Evolutionary conservation across 2,329 filamentous ascomycete genomes (phyloP).

Genomic region (Nakataea oryzae): DNA sequence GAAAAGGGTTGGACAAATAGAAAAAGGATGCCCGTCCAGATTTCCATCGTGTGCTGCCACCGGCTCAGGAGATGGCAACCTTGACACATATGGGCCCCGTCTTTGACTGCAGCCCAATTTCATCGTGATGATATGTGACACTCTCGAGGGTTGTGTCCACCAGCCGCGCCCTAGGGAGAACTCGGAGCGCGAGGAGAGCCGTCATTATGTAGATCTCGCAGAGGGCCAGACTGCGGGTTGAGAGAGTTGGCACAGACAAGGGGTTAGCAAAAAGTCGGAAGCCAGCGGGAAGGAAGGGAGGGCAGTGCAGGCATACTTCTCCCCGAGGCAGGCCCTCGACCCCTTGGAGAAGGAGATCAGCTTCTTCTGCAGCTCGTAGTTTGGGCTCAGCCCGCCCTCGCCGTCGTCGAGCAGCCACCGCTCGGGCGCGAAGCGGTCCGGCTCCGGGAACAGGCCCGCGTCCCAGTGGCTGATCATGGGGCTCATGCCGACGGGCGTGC

Average conservation of each 20-base stretch:
- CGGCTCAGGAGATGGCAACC: slow-evolving; percentile 2
- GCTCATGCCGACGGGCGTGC: slow-evolving; percentile 27
- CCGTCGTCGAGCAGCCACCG: slow-evolving; percentile 25
- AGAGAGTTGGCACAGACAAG: background rate
- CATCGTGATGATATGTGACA: slow-evolving; percentile 14
- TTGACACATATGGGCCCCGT: slow-evolving; percentile 3
- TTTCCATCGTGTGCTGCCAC: background rate
- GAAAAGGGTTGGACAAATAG: too few species aligned
- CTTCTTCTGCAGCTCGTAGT: slow-evolving; percentile 22
- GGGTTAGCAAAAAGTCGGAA: background rate
- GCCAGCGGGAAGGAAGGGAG: background rate
- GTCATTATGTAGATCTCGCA: slow-evolving; percentile 18
- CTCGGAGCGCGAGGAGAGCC: slow-evolving; percentile 16
- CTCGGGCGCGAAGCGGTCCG: slow-evolving; percentile 26
- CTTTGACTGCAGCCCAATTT: slow-evolving; percentile 5
- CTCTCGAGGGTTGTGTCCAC: slow-evolving; percentile 17
- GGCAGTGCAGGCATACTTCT: slow-evolving; percentile 16
- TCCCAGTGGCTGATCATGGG: slow-evolving; percentile 26
- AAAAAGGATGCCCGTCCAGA: background rate
- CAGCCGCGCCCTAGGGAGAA: slow-evolving; percentile 15
- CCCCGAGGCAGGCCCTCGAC: slow-evolving; percentile 28
- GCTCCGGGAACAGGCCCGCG: slow-evolving; percentile 23
- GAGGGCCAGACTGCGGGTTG: slow-evolving; percentile 12
- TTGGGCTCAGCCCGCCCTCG: slow-evolving; percentile 7
- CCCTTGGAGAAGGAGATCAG: slow-evolving; percentile 31